phyloP scores from a whole-genome alignment of 805 yeast species.

The Schwanniomyces yamadae region DNA sequence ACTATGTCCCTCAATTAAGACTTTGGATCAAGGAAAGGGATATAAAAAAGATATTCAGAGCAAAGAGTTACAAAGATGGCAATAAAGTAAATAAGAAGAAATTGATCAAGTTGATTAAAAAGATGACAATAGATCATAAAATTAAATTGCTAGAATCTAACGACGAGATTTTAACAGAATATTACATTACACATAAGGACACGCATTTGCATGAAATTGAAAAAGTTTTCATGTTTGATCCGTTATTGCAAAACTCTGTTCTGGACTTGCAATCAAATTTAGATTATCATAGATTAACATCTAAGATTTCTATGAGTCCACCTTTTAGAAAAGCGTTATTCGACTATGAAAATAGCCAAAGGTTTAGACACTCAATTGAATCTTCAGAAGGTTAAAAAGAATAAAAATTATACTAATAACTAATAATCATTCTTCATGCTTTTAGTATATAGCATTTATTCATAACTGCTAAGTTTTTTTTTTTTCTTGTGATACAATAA shows the following conservation, averaged over 20 bases:
- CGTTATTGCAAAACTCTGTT: slow-evolving; percentile 16
- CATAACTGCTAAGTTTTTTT: too few relatives aligned
- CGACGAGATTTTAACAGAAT: slow-evolving; percentile 24
- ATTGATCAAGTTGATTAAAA: slow-evolving; percentile 11
- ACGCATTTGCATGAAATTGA: slow-evolving; percentile 26
- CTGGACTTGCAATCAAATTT: slow-evolving; percentile 16
- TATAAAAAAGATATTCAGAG: slow-evolving; percentile 14
- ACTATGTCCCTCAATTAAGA: slow-evolving; percentile 23
- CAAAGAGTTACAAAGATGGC: slow-evolving; percentile 11
- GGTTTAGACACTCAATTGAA: slow-evolving; percentile 12
- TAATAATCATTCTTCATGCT: too few relatives aligned
- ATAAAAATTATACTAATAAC: too few relatives aligned
- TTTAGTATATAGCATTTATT: too few relatives aligned
- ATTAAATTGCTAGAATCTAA: slow-evolving; percentile 19
- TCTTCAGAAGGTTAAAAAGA: too few relatives aligned
- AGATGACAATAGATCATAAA: slow-evolving; percentile 21
- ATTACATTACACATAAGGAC: slow-evolving; percentile 23
- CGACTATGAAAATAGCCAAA: slow-evolving; percentile 24
- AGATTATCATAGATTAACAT: slow-evolving; percentile 25
- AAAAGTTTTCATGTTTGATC: slow-evolving; percentile 19
- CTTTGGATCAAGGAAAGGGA: slow-evolving; percentile 20
- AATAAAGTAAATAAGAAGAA: slow-evolving; percentile 12
- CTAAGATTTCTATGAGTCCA: slow-evolving; percentile 23
- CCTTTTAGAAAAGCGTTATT: slow-evolving; percentile 25
- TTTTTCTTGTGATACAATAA: too few relatives aligned